Evolutionary conservation across 116 monocot species (phyloP).

Genomic region (Zostera marina): DNA sequence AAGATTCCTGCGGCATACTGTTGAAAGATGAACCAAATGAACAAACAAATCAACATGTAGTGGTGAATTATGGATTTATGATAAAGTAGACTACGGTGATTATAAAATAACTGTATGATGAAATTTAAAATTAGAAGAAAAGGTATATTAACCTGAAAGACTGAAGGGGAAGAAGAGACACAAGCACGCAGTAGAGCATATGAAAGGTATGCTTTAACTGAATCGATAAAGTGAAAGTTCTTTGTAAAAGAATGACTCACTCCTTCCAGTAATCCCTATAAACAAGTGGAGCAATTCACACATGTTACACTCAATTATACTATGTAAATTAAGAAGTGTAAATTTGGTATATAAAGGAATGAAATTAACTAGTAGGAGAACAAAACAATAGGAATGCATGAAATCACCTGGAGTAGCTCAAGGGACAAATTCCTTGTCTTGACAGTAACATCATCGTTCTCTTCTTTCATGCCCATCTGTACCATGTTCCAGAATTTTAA

Average conservation of each 20-base stretch:
- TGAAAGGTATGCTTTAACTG: constrained; percentile 93
- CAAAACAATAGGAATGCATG: neutral
- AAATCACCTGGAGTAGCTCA: constrained; percentile 81
- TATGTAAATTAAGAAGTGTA: neutral
- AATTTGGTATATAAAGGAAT: neutral
- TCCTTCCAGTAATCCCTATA: constrained; percentile 88
- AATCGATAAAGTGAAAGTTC: constrained; percentile 92
- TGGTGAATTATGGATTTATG: neutral
- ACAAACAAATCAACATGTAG: neutral
- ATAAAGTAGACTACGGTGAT: neutral
- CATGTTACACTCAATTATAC: neutral
- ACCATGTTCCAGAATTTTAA: constrained; percentile 2
- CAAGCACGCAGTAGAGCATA: constrained; percentile 86
- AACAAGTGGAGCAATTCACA: neutral
- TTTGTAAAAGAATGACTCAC: constrained; percentile 83
- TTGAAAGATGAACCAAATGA: constrained; percentile 12
- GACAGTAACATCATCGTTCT: constrained; percentile 73
- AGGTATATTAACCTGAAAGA: constrained; percentile 56
- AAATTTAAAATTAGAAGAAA: neutral
- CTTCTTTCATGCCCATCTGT: constrained; percentile 98
- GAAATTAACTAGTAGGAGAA: neutral
- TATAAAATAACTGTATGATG: neutral
- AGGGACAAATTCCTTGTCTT: constrained; percentile 93
- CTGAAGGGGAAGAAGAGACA: constrained; percentile 67
- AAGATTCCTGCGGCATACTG: constrained; percentile 91